Percentiles rank a stretch among this genome's conserved stretches.
These are phyloP conservation scores for Diaporthe ilicicola DNA, from an alignment of 2,329 filamentous ascomycete genomes.

Conservation along the genomic window DNA sequence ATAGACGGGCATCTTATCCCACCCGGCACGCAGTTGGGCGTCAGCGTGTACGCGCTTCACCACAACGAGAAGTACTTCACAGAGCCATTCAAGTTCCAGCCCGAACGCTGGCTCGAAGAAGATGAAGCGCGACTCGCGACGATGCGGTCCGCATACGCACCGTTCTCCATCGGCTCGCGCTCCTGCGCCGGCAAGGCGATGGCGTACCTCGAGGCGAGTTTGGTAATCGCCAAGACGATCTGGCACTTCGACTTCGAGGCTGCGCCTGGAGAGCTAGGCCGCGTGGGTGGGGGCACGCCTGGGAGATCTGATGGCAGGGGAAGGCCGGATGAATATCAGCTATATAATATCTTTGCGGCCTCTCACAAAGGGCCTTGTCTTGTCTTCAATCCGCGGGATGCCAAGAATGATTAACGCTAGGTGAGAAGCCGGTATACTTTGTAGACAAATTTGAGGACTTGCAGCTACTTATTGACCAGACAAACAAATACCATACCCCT, in stretches of 20 bases:
- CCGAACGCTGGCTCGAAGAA: slow-evolving; percentile 45
- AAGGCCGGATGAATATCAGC: not conserved
- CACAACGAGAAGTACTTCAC: slow-evolving; percentile 43
- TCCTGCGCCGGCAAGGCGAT: slow-evolving; percentile 40
- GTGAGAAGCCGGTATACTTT: too few relatives aligned
- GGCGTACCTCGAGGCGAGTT: slow-evolving; percentile 36
- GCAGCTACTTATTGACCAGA: too few relatives aligned
- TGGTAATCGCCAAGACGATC: slow-evolving; percentile 36
- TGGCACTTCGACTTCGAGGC: slow-evolving; percentile 32
- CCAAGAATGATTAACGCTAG: too few relatives aligned
- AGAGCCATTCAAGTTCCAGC: slow-evolving; percentile 39
- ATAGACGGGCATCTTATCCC: slow-evolving; percentile 32
- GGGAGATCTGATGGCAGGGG: not conserved
- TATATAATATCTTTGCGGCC: too few relatives aligned
- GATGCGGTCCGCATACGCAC: slow-evolving; percentile 6
- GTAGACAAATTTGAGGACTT: too few relatives aligned
- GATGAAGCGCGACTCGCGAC: not conserved
- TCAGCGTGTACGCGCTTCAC: slow-evolving; percentile 45
- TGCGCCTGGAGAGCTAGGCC: not conserved
- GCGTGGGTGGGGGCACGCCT: not conserved
- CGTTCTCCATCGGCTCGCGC: too few relatives aligned
- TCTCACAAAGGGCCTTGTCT: too few relatives aligned
- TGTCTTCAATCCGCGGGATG: too few relatives aligned
- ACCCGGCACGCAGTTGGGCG: slow-evolving; percentile 43
- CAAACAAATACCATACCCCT: too few relatives aligned